Evolutionary conservation across 192 early-diverging fungal genomes (phyloP).

Genomic region (Diversispora epigaea): DNA sequence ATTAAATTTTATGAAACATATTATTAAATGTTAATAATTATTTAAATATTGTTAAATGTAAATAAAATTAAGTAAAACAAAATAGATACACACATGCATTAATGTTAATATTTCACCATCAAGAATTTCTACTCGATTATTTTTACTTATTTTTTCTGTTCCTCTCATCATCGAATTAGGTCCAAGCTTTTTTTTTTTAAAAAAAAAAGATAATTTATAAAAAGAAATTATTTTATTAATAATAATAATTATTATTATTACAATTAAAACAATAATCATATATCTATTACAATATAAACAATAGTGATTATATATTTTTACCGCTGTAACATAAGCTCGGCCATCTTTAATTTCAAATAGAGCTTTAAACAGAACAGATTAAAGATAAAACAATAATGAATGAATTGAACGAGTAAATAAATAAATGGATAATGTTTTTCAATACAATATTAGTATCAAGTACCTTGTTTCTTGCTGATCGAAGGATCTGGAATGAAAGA

Average conservation of each 20-base stretch:
- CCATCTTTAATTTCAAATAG: slow-evolving; percentile 10
- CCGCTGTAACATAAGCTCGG: slow-evolving; percentile 15
- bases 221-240: neutral
- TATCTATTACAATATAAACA: neutral
- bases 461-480: slow-evolving; percentile 14
- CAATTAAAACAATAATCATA: neutral
- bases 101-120: slow-evolving; percentile 18
- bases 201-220: neutral
- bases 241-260: neutral
- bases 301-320: neutral
- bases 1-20: neutral
- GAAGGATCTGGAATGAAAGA: neutral
- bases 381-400: neutral
- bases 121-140: slow-evolving; percentile 10
- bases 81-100: neutral
- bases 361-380: neutral
- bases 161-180: slow-evolving; percentile 17
- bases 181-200: slow-evolving; percentile 6
- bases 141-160: slow-evolving; percentile 6
- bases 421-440: neutral
- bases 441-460: neutral
- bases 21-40: neutral
- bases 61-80: no score
- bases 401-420: neutral
- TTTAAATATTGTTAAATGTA: no score